These are phyloP conservation scores for Teratosphaeria destructans DNA, from an alignment of 2,329 filamentous ascomycete genomes.

Conservation along the genomic window DNA sequence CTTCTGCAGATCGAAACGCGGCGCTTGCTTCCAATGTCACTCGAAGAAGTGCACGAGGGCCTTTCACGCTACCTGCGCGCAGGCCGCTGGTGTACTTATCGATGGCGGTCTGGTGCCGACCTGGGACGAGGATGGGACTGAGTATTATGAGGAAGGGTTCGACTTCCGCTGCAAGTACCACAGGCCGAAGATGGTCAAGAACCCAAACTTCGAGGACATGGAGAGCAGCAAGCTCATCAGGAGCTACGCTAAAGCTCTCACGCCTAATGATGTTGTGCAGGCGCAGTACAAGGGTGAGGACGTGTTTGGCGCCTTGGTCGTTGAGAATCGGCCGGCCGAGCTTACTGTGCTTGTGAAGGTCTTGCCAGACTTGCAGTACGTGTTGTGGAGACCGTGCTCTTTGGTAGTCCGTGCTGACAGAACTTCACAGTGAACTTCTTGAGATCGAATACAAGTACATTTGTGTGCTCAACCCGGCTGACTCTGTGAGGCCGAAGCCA, in stretches of 20 bases:
- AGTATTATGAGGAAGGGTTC: constrained; percentile 85
- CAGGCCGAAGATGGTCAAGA: constrained; percentile 73
- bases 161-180: constrained; percentile 95
- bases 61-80: constrained; percentile 91
- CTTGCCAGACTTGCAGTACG: constrained; percentile 65
- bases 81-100: constrained; percentile 81
- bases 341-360: constrained; percentile 69
- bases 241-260: constrained; percentile 57
- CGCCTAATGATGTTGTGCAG: constrained; percentile 69
- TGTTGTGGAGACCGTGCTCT: constrained; percentile 25
- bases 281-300: constrained; percentile 75
- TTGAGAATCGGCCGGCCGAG: constrained; percentile 71
- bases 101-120: constrained; percentile 79
- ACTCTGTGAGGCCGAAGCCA: constrained; percentile 63
- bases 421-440: constrained; percentile 49
- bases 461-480: constrained; percentile 58
- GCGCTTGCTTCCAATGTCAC: constrained; percentile 95
- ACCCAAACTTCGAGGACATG: constrained; percentile 45
- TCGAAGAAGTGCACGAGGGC: constrained; percentile 87
- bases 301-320: constrained; percentile 80
- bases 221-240: constrained; percentile 61
- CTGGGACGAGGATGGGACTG: constrained; percentile 78
- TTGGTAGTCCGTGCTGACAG: constrained; percentile 4
- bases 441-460: constrained; percentile 83
- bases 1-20: constrained; percentile 85